Conservation (phyloP, 176 grass and related monocot species). For the Oryza australiensis region DNA sequence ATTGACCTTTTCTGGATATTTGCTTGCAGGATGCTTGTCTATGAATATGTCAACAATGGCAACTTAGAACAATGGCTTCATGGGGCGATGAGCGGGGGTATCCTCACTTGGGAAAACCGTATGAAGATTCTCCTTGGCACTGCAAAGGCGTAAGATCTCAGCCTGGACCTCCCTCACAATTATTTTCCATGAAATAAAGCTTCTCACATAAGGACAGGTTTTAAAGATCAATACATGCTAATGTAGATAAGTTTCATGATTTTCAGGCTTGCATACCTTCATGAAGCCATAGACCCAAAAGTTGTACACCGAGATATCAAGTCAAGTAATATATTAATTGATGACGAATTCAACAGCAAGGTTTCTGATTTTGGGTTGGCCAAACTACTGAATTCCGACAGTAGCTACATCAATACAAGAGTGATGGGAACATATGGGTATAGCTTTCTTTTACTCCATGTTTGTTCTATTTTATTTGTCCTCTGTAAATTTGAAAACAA, state of each 20-base stretch:
- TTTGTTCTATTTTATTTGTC: not conserved
- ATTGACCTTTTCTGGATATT: conserved; percentile 30
- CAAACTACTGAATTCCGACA: conserved; percentile 88
- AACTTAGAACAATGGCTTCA: conserved; percentile 99
- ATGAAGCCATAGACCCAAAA: conserved; percentile 96
- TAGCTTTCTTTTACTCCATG: not conserved
- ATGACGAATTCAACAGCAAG: conserved; percentile 84
- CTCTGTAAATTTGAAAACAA: conserved; percentile 2
- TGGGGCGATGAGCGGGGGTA: conserved; percentile 66
- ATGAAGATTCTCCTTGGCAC: conserved; percentile 89
- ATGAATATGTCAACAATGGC: conserved; percentile 98
- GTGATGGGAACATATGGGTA: conserved; percentile 99
- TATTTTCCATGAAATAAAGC: conserved; percentile 13
- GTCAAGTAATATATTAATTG: conserved; percentile 96
- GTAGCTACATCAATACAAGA: conserved; percentile 88
- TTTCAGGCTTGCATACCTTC: conserved; percentile 87
- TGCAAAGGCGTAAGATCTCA: conserved; percentile 82
- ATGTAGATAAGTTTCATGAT: conserved; percentile 7
- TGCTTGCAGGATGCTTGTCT: conserved; percentile 87
- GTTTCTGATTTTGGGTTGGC: conserved; percentile 98
- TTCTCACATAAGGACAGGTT: not conserved
- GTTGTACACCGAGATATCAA: conserved; percentile 97
- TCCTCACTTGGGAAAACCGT: conserved; percentile 93
- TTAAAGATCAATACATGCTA: conserved; percentile 27
- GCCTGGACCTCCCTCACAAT: not conserved